Evolutionary conservation across 495 filamentous ascomycete species (phyloP).

Genomic region (Clavariopsis aquatica): DNA sequence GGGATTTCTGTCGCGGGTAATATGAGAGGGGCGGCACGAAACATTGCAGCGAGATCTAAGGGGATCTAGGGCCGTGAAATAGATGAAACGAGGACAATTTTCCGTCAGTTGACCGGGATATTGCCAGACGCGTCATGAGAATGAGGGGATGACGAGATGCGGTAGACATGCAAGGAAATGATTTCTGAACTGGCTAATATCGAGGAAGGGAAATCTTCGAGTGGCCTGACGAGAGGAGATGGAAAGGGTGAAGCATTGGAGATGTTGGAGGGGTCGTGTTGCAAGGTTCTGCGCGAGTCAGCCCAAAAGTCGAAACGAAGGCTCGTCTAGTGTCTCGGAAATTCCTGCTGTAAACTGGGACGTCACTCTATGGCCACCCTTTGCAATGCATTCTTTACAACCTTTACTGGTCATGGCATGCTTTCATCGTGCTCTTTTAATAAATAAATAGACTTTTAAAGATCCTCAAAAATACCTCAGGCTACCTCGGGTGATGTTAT

Average conservation of each 20-base stretch:
- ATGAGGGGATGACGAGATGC: background rate
- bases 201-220: background rate
- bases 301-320: background rate
- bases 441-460: too few species aligned
- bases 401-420: too few species aligned
- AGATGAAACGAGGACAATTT: constrained; percentile 4
- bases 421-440: too few species aligned
- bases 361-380: background rate
- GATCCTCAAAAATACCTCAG: too few species aligned
- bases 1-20: background rate
- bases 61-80: constrained; percentile 7
- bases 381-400: background rate
- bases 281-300: constrained; percentile 2
- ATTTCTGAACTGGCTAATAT: background rate
- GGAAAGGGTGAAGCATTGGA: background rate
- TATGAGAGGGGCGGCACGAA: background rate
- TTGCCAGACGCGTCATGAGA: background rate
- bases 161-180: background rate
- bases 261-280: background rate
- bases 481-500: too few species aligned
- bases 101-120: constrained; percentile 1
- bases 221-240: background rate
- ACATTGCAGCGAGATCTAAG: background rate
- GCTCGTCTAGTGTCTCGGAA: background rate
- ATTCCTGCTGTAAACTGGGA: background rate